Evolutionary conservation across 768 basidiomycete genomes (phyloP).

Genomic region (Paxillus ammoniavirescens): DNA sequence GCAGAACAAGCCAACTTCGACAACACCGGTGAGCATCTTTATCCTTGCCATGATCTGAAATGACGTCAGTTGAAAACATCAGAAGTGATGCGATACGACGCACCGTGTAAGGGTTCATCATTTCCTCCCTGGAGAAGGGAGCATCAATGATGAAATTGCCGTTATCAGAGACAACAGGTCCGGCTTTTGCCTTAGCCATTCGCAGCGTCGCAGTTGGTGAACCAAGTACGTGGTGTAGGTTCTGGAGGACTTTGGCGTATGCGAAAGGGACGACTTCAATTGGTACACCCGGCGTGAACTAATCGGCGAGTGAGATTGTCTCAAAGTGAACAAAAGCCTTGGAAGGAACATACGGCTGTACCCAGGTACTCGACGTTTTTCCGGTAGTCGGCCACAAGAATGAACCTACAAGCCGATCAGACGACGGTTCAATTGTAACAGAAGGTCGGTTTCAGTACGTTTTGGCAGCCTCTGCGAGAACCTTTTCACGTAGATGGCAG

Average conservation of each 20-base stretch:
- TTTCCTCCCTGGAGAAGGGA: constrained; percentile 70
- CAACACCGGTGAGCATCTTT: constrained; percentile 95
- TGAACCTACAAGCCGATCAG: constrained; percentile 50
- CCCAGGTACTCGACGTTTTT: constrained; percentile 87
- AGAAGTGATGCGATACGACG: constrained; percentile 9
- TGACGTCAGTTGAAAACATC: neutral
- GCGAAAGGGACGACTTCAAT: constrained; percentile 98
- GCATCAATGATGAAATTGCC: constrained; percentile 98
- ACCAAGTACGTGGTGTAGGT: constrained; percentile 57
- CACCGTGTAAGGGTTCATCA: constrained; percentile 67
- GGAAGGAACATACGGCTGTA: constrained; percentile 60
- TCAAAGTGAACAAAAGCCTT: neutral
- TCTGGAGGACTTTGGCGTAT: constrained; percentile 82
- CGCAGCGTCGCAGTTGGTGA: constrained; percentile 76
- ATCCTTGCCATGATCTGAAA: constrained; percentile 71
- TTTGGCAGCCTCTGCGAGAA: constrained; percentile 92
- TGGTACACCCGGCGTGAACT: constrained; percentile 90
- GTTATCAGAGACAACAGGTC: constrained; percentile 96
- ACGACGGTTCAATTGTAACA: neutral
- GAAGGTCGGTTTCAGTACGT: constrained; percentile 45
- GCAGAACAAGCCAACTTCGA: constrained; percentile 99
- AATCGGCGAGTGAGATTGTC: constrained; percentile 1
- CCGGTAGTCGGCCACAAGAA: constrained; percentile 92
- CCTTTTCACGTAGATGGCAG: constrained; percentile 95
- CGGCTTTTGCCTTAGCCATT: constrained; percentile 93